Evolutionary conservation across 2,329 filamentous ascomycete species (phyloP).

Genomic region (Cercospora sesami): DNA sequence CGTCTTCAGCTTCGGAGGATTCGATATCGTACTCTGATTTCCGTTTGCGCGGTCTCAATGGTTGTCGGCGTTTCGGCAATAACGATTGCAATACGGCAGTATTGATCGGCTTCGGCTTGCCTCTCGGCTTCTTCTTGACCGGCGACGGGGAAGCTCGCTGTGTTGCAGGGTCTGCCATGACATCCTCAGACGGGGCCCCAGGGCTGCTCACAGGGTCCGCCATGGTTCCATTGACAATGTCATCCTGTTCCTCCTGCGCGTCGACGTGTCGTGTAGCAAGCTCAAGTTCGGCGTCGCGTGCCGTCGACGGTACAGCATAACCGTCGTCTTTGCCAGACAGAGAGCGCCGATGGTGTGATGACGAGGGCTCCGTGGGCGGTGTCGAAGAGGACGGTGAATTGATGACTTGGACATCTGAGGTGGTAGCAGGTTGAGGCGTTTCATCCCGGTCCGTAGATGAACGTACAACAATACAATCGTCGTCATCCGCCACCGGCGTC

Average conservation of each 20-base stretch:
- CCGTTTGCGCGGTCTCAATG: slow-evolving; percentile 25
- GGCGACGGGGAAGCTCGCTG: slow-evolving; percentile 30
- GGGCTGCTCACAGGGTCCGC: slow-evolving; percentile 48
- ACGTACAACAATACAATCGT: slow-evolving; percentile 10
- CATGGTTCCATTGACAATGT: slow-evolving; percentile 44
- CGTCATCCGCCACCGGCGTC: slow-evolving; percentile 10
- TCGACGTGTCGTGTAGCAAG: slow-evolving; percentile 23
- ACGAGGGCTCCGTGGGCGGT: slow-evolving; percentile 34
- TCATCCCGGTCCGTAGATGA: slow-evolving; percentile 26
- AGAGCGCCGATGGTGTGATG: slow-evolving; percentile 32
- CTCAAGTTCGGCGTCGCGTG: slow-evolving; percentile 20
- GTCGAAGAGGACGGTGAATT: slow-evolving; percentile 40
- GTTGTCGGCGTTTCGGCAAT: slow-evolving; percentile 45
- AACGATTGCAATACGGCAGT: slow-evolving; percentile 49
- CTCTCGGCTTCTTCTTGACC: slow-evolving; percentile 28
- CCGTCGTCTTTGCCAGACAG: slow-evolving; percentile 26
- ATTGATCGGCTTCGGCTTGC: slow-evolving; percentile 38
- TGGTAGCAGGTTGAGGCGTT: slow-evolving; percentile 23
- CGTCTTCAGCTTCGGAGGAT: slow-evolving; percentile 39
- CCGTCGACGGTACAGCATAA: slow-evolving; percentile 25
- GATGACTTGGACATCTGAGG: slow-evolving; percentile 35
- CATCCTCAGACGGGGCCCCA: slow-evolving; percentile 1
- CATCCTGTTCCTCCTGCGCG: slow-evolving; percentile 29
- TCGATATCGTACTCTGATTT: slow-evolving; percentile 45
- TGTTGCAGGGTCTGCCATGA: slow-evolving; percentile 24